phyloP scores from a whole-genome alignment of 352 stramenopile genomes.

The Phytopythium sindhum region DNA sequence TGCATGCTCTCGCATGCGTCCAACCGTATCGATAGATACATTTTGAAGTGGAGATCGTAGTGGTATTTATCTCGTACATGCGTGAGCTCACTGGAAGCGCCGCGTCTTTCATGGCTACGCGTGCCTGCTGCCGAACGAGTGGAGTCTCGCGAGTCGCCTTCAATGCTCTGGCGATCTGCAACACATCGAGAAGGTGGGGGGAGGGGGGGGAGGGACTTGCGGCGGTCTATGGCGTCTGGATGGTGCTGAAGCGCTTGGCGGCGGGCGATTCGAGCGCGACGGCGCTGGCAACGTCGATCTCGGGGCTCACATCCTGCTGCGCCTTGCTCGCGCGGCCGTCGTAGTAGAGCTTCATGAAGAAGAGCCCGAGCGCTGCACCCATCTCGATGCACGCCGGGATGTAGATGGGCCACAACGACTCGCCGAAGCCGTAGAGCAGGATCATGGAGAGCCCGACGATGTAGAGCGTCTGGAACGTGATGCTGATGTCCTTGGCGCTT shows the following conservation, averaged over 20 bases:
- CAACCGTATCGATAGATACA: constrained; percentile 1
- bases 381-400: constrained; percentile 46
- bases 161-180: no score
- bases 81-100: background rate
- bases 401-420: constrained; percentile 54
- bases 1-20: background rate
- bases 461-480: constrained; percentile 47
- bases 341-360: constrained; percentile 50
- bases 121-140: background rate
- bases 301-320: constrained; percentile 10
- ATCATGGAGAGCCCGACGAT: constrained; percentile 33
- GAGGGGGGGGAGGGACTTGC: no score
- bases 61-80: background rate
- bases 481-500: constrained; percentile 54
- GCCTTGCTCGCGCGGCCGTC: constrained; percentile 19
- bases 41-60: background rate
- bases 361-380: constrained; percentile 20
- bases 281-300: constrained; percentile 13
- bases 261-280: constrained; percentile 6
- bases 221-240: constrained; percentile 1
- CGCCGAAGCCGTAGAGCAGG: constrained; percentile 44
- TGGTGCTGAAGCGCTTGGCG: constrained; percentile 8
- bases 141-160: background rate
- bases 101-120: background rate
- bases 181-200: background rate